Conservation (phyloP, 352 stramenopile species). For the Phytopythium vexans region DNA sequence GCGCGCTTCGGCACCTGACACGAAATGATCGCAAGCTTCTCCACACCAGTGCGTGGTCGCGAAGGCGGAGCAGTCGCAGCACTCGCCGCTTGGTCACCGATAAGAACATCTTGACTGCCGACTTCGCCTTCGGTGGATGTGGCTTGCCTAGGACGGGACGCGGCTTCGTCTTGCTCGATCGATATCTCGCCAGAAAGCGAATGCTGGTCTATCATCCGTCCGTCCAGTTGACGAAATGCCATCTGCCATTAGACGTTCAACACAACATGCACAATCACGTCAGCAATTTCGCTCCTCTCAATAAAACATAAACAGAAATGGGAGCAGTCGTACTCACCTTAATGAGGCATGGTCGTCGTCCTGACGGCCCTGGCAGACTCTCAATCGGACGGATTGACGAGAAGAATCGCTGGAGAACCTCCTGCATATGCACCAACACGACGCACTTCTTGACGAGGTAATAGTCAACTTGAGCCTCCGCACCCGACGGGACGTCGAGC, state of each 20-base stretch:
- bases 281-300: no score
- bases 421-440: slow-evolving; percentile 39
- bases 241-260: neutral
- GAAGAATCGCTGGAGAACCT: slow-evolving; percentile 46
- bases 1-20: slow-evolving; percentile 7
- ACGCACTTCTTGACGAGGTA: slow-evolving; percentile 50
- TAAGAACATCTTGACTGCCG: neutral
- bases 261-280: no score
- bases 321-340: slow-evolving; percentile 9
- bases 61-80: no score
- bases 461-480: slow-evolving; percentile 56
- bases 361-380: slow-evolving; percentile 9
- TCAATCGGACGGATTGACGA: slow-evolving; percentile 22
- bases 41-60: slow-evolving; percentile 8
- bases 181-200: slow-evolving; percentile 9
- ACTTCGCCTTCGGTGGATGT: neutral
- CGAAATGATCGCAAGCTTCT: slow-evolving; percentile 25
- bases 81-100: neutral
- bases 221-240: slow-evolving; percentile 19
- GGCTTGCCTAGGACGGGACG: neutral
- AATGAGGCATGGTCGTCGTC: slow-evolving; percentile 20
- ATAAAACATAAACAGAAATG: no score
- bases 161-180: slow-evolving; percentile 11
- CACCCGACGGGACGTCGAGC: slow-evolving; percentile 41
- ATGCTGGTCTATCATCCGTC: slow-evolving; percentile 5